Evolutionary conservation across 2,329 filamentous ascomycete genomes (phyloP), one percentile per base, ranked within the genome.

Genomic region (Stagonosporopsis vannaccii): DNA sequence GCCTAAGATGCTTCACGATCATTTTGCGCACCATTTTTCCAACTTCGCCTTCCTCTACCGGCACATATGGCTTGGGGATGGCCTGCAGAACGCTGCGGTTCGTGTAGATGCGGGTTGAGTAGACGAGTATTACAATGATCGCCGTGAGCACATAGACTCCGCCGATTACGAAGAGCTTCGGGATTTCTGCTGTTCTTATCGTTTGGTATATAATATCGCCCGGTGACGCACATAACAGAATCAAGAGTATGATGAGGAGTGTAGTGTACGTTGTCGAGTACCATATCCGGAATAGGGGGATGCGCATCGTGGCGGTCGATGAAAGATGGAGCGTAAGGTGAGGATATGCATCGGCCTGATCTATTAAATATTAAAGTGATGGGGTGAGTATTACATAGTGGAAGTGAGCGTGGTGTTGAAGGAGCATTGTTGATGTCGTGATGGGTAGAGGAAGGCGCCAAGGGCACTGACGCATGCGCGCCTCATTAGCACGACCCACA

Each of bases 21-120:
- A 96, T 86, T 63, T 86, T 85, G 68, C 90, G 83, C 35, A 97
- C 91, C 51, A 84, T 83, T 63, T 87, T 88, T 40, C 85, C 85
- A 40, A 97, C 85, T 72, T 97, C 92, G 62, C 89, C 90, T 72
- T 91, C 90, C 66, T 95, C 91, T 60, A 97, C 83, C 0, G 93
- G 93, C 15, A 97, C 85, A 84, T 91, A 96, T 50, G 86, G 81
- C 75, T 94, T 95, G 1, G 95, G 95, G 56, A 99, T 97, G 4
- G 86, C 88, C 17, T 88, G 85, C 8, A 98, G 83, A 8, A 90
- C 87, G 41, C 84, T 90, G 60, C 91, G 87, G 69, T 91, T 96
- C 49, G 94, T 91, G 77, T 94, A 97, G 19, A 97, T 84, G n/a
- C 95, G 84, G 49, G 87, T 86, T 51, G 88, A 84, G 75, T 96